A percentile compares a stretch with the other conserved stretches of the same genome.
phyloP scores from a whole-genome alignment of 2,329 filamentous ascomycete species.

The Penicillium decumbens region DNA sequence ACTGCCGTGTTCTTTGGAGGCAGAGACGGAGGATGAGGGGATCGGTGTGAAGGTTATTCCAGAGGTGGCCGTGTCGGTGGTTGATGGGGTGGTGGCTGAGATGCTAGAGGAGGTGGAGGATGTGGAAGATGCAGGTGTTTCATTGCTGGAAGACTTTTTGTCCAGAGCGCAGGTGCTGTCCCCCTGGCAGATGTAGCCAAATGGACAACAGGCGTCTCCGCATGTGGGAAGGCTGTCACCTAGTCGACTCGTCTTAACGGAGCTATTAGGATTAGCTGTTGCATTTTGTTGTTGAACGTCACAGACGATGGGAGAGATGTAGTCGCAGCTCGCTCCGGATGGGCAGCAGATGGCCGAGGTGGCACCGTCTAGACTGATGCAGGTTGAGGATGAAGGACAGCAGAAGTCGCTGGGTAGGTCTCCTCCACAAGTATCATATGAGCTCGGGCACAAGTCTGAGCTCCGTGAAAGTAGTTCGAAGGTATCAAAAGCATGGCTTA shows the following conservation, averaged over 20 bases:
- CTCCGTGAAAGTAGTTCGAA: conserved; percentile 21
- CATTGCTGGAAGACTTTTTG: conserved; percentile 21
- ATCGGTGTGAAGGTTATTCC: conserved; percentile 22
- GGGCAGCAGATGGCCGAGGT: conserved; percentile 47
- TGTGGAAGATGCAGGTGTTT: conserved; percentile 11
- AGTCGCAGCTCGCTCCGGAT: conserved; percentile 37
- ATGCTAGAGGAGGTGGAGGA: conserved; percentile 18
- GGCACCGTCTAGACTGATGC: conserved; percentile 40
- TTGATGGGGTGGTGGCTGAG: background rate
- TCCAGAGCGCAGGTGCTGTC: conserved; percentile 29
- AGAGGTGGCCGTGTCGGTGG: conserved; percentile 15
- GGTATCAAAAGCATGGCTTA: conserved; percentile 18
- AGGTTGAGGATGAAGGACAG: conserved; percentile 40
- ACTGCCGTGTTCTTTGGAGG: conserved; percentile 9
- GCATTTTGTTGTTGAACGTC: conserved; percentile 42
- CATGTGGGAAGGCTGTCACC: conserved; percentile 40
- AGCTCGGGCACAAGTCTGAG: conserved; percentile 29
- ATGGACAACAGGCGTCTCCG: conserved; percentile 44
- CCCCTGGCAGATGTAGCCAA: conserved; percentile 44
- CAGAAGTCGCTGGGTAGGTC: conserved; percentile 43
- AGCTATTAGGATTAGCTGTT: conserved; percentile 32
- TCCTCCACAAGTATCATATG: conserved; percentile 35
- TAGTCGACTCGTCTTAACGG: conserved; percentile 43
- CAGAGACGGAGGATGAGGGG: conserved; percentile 18
- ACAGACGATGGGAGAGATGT: conserved; percentile 43